These are phyloP conservation scores for Guillardia theta DNA, from an alignment of 78 protist genomes.

Conservation along the genomic window DNA sequence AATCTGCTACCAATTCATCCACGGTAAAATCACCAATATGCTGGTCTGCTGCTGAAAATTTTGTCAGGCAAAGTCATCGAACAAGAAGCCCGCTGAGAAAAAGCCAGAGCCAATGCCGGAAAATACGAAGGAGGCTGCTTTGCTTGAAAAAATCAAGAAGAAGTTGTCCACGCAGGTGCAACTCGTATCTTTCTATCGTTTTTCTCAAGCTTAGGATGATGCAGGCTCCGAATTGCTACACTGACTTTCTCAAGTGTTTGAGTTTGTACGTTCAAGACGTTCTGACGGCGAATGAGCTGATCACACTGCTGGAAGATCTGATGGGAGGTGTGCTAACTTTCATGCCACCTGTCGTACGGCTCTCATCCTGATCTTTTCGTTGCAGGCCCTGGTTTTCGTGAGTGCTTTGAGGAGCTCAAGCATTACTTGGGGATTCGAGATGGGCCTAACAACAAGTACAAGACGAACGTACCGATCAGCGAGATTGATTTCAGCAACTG, in stretches of 20 bases:
- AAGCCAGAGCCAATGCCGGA: too few species aligned
- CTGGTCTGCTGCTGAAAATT: too few species aligned
- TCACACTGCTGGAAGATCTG: background rate
- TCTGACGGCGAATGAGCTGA: background rate
- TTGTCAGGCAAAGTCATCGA: too few species aligned
- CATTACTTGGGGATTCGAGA: background rate
- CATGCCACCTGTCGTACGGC: background rate
- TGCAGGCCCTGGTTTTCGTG: background rate
- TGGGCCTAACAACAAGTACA: background rate
- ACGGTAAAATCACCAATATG: too few species aligned
- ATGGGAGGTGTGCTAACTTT: background rate
- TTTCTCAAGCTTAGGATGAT: background rate
- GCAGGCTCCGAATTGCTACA: background rate
- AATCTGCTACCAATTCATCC: too few species aligned
- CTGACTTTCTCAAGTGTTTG: constrained; percentile 17
- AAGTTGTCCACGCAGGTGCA: background rate
- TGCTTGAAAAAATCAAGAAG: background rate
- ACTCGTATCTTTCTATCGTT: background rate
- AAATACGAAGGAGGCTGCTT: too few species aligned
- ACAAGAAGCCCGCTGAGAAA: too few species aligned
- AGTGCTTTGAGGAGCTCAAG: constrained; percentile 23
- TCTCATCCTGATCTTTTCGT: background rate
- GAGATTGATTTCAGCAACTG: constrained; percentile 20
- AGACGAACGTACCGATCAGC: background rate
- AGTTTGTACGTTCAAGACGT: constrained; percentile 9